Evolutionary conservation across 2,329 filamentous ascomycete genomes (phyloP), one percentile per base, ranked within the genome.

Genomic region (Xylaria sp.): DNA sequence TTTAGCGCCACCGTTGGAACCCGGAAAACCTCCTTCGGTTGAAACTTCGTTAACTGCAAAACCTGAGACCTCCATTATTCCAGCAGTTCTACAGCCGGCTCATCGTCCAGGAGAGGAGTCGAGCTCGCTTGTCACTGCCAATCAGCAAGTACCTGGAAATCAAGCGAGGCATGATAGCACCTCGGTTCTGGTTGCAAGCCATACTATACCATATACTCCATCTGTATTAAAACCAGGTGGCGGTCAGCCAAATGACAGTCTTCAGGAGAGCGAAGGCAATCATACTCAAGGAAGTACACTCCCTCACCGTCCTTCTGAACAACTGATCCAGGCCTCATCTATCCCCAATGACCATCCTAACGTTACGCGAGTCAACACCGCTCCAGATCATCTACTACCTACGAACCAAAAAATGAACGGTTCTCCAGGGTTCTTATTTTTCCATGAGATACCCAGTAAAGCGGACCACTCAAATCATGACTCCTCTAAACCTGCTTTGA

Each of bases 91-190:
- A 30, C 72, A 72, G 28, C 71, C 70, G 20, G 67, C 71, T 34
- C 61, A 62, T 25, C 25, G 53, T 18, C 65, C 71, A 10, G 58
- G 39, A 15, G 60, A 68, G 45, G 30, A 41, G 6, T 32, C 58
- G n/a, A 43, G 45, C 15, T 43, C 68, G 15, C 52, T 63, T 34
- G 30, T 63, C 20, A 34, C 43, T 46, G 30, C 43, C 34, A 64
- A 55, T 13, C 59, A 62, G 13, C 67, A 68, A 20, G 52, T 71
- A 36, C 72, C 70, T 5, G 71, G 65, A 23, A 71, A 65, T 5
- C 71, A 69, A 18, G 73, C 71, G 9, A 74, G 68, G 32, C 72
- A 76, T 46, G 70, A 73, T 36, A 73, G 70, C 36, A 72, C 73
- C 23, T 72, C 69, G 3, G 32, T 15, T 58, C 20, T 32, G 18